A percentile compares a stretch with the other conserved stretches of the same genome.
Conservation (phyloP, 2,329 filamentous ascomycete species). For the Elsinoe perseae region DNA sequence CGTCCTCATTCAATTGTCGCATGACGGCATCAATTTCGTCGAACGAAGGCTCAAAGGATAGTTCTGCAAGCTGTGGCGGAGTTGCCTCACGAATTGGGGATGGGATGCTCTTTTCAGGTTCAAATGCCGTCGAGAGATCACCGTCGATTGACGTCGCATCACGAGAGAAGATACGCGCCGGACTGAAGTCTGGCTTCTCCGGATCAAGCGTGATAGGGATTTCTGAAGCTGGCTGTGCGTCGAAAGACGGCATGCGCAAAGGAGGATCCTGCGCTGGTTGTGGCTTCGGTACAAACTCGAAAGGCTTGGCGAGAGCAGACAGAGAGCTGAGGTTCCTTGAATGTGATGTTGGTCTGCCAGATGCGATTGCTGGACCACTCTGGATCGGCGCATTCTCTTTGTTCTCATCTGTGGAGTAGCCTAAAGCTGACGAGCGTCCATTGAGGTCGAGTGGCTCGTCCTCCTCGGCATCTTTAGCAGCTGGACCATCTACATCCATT, state of each 20-base stretch:
- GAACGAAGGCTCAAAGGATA: slow-evolving; percentile 57
- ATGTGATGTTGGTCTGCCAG: neutral
- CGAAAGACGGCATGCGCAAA: slow-evolving; percentile 10
- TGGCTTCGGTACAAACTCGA: slow-evolving; percentile 37
- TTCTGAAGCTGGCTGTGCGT: neutral
- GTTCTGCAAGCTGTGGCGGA: slow-evolving; percentile 30
- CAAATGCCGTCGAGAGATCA: slow-evolving; percentile 17
- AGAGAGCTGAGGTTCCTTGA: slow-evolving; percentile 42
- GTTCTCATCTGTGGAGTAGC: slow-evolving; percentile 9
- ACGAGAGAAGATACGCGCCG: slow-evolving; percentile 18
- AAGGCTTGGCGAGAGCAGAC: slow-evolving; percentile 64
- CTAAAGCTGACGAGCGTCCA: neutral
- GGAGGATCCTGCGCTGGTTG: slow-evolving; percentile 11
- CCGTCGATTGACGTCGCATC: slow-evolving; percentile 3
- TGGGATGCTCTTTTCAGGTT: slow-evolving; percentile 27
- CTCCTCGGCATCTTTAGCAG: neutral
- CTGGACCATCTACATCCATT: neutral
- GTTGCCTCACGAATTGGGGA: slow-evolving; percentile 31
- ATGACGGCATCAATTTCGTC: slow-evolving; percentile 91
- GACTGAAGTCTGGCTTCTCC: slow-evolving; percentile 19
- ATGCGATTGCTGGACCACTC: neutral
- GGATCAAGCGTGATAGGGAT: neutral
- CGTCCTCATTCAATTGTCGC: slow-evolving; percentile 68
- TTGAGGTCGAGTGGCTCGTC: neutral
- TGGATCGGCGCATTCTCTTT: slow-evolving; percentile 13